Conservation (phyloP, 2,329 filamentous ascomycete species). For the Coniochaeta ligniaria region DNA sequence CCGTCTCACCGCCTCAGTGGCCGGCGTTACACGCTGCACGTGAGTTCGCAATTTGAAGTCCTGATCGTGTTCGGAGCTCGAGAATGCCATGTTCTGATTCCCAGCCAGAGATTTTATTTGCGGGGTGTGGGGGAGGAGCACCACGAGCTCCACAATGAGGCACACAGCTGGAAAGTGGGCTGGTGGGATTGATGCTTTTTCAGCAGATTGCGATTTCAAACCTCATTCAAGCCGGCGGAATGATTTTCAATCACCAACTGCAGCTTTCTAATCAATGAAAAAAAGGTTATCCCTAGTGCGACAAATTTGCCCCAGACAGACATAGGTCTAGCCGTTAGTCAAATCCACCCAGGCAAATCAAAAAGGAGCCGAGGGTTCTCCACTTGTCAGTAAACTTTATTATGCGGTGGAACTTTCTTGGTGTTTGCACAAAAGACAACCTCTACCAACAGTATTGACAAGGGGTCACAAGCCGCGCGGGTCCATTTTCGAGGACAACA, state of each 20-base stretch:
- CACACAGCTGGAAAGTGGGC: constrained; percentile 1
- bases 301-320: too few species aligned
- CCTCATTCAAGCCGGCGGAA: neutral
- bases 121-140: neutral
- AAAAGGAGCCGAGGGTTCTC: neutral
- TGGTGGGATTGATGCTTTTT: neutral
- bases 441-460: too few species aligned
- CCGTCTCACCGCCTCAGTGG: neutral
- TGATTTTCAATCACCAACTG: neutral
- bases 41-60: neutral
- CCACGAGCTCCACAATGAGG: too few species aligned
- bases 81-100: neutral
- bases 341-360: neutral
- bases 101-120: neutral
- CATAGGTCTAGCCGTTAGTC: neutral
- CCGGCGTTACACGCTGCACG: neutral
- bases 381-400: neutral
- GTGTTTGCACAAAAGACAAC: too few species aligned
- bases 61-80: too few species aligned
- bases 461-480: neutral
- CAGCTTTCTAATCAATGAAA: neutral
- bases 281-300: neutral
- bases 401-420: neutral
- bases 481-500: neutral
- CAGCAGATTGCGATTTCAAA: neutral